Evolutionary conservation across 148 eudicot species (phyloP), one percentile per base, ranked within the genome.

Genomic region (Nepenthes gracilis): DNA sequence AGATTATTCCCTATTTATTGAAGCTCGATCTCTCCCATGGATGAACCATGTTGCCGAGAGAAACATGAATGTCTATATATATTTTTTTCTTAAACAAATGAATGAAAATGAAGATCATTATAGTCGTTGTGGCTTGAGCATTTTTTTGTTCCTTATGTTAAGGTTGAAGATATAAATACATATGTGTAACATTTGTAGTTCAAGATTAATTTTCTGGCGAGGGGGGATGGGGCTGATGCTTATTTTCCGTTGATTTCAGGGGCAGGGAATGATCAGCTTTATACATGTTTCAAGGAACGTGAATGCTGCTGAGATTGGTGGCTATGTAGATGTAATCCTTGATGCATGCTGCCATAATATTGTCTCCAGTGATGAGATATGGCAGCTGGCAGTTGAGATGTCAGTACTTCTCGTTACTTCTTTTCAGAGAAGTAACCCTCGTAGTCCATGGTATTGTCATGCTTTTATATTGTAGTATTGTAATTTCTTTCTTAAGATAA

Each of bases 341-440:
- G 97, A 94, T 78, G 97, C 99, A 6, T 89, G 99, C 74, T 81
- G 87, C 65, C 84, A 86, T 60, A 94, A 89, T 77, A 72, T 89
- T 53, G 93, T 91, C 74, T 86, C 79, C n/a, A 69, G 61, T 72
- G 99, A 94, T 66, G 90, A 84, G 64, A 81, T 84, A 76, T 94
- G 99, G 99, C 84, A 78, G 58, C 67, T 70, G 66, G 90, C 84
- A 71, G 93, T 94, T 66, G 93, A 94, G 80, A 89, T 94, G 97
- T 83, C 95, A 1, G 88, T 89, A 40, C 82, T 81, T 57, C 72
- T 86, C 48, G 75, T 80, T 58, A 83, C 90, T 43, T 71, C 63
- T 60, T 73, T 80, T 37, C 95, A 84, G 64, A 71, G 57, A 64
- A 76, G 65, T 73, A 85, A 94, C 74, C 97, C 99, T 75, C 95